Evolutionary conservation across 1,284 basidiomycete genomes (phyloP), one percentile per base, ranked within the genome.

Genomic region (Rhodotorula sp.): DNA sequence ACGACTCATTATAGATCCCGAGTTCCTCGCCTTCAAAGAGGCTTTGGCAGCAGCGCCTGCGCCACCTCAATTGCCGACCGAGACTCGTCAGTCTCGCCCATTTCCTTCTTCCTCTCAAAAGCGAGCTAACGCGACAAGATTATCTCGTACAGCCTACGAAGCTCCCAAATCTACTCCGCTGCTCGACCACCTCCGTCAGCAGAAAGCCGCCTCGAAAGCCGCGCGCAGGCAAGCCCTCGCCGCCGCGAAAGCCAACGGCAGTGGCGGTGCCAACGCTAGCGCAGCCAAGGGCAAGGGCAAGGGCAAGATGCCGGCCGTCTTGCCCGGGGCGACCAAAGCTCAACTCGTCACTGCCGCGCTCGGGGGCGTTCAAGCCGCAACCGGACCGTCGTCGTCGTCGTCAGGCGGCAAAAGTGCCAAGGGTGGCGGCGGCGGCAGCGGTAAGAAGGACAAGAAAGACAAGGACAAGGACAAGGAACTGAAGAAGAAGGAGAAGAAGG

Each of bases 111-210:
- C 17, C 17, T 24, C 15, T 22, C 49, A 6, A n/a, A 24, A 45
- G 4, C 26, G 3, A 18, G 4, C 60, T 62, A 14, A 61, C 63
- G 56, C 67, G 33, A 12, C 49, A 55, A 37, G 45, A 26, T n/a
- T n/a, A 12, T 17, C 6, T 29, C 26, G 4, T 42, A 7, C 59
- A 33, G 56, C 64, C 66, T 30, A 29, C 55, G 33, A 87, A 87
- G 72, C 85, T 0, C 89, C 91, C 1, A 91, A 88, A 69, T 89
- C 89, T 0, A 95, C 93, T 0, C 93, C 93, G 0, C 85, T 95
- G 33, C 86, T 96, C 46, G 92, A 94, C 77, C 91, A 92, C 3
- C 85, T 96, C 66, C 57, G 90, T 76, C 89, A 89, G 0, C 88
- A 91, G 80, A 90, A 89, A 78, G 84, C 84, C 7, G 88, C 88